Evolutionary conservation across 208 protist genomes (phyloP), one percentile per base, ranked within the genome.

Genomic region (Jaenimonas drosophilae): DNA sequence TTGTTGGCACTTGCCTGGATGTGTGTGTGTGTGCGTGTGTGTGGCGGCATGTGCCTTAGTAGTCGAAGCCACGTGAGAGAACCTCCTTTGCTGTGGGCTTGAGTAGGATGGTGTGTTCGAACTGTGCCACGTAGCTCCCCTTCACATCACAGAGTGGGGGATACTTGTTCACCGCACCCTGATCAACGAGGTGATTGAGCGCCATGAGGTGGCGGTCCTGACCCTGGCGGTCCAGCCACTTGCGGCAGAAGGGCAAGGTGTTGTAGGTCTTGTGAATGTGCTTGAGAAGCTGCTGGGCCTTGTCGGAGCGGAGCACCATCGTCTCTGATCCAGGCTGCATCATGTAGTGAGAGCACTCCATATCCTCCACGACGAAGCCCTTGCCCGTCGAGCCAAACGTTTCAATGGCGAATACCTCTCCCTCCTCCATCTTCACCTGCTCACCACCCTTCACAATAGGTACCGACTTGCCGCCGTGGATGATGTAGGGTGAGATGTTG

Each of bases 391-490:
- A 91, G 44, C 98, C 98, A 59, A 99, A 99, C 21, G 99, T 99
- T 65, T 99, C 99, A 59, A 99, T 99, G 4, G 99, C 99, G 70
- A 97, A 99, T 14, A 98, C 65, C 63, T 99, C 98, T 21, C 96
- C 87, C 70, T 96, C 91, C 67, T 96, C 76, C 96, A 98, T 98
- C 54, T 89, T 91, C 12, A 69, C 37, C 34, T 70, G 48, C 50
- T 98, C 94, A 29, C 87, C 81, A 42, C 94, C 93, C 50, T 91
- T 95, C 14, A 98, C 91, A 52, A 99, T 98, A 4, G 99, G 99
- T 17, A 99, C 98, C 20, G 76, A 94, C 73, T 99, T 99, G 34
- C 98, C 99, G 50, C 91, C 95, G 79, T 99, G 98, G 49, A 99
- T 99, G 4, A 67, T 54, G 67, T 99, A 99, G 26, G 90, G 85